Evolutionary conservation across 306 rosid genomes (phyloP).

Genomic region (Fagus crenata): DNA sequence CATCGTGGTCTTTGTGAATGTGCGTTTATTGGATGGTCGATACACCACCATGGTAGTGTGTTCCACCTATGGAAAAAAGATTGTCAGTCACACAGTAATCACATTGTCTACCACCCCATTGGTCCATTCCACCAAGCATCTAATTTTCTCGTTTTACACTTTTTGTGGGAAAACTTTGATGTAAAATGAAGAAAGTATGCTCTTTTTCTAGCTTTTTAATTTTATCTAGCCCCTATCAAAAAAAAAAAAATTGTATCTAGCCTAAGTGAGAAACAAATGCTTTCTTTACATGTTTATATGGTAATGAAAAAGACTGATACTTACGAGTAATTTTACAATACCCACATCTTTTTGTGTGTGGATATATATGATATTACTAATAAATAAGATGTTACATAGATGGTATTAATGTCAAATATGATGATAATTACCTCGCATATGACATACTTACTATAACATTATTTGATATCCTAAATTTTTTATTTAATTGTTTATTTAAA

Average conservation of each 20-base stretch:
- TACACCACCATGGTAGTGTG: neutral
- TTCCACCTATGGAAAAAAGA: neutral
- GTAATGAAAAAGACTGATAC: slow-evolving; percentile 22
- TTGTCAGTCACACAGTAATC: neutral
- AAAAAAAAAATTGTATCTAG: neutral
- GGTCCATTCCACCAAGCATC: slow-evolving; percentile 20
- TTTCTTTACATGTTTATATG: slow-evolving; percentile 3
- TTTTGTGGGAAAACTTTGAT: neutral
- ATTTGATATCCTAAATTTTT: no score
- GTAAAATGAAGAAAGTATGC: slow-evolving; percentile 2
- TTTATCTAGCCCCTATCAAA: no score
- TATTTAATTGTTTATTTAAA: no score
- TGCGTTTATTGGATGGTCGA: no score
- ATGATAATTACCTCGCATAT: no score
- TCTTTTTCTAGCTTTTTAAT: slow-evolving; percentile 8
- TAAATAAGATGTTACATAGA: no score
- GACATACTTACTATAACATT: no score
- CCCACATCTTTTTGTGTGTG: no score
- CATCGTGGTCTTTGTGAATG: no score
- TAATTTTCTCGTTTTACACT: slow-evolving; percentile 19
- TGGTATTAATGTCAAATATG: no score
- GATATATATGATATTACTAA: no score
- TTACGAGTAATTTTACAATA: no score
- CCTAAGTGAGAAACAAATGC: slow-evolving; percentile 12
- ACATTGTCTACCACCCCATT: slow-evolving; percentile 4